Evolutionary conservation across 495 filamentous ascomycete genomes (phyloP), one percentile per base, ranked within the genome.

Genomic region (Aspergillus indologenus): DNA sequence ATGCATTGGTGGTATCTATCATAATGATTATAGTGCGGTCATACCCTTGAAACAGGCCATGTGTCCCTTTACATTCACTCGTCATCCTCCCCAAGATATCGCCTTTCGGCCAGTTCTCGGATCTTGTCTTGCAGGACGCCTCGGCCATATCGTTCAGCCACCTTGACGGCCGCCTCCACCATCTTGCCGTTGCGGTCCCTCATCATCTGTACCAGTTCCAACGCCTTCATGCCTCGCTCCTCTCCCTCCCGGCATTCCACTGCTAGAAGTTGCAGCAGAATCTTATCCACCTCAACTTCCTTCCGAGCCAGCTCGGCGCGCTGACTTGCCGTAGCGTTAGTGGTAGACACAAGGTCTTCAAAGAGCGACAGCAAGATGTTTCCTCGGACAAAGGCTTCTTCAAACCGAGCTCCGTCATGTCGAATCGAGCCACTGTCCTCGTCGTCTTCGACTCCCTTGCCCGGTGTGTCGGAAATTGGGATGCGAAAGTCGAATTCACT

Each of bases 401-500:
- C 90, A 22, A 96, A 81, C 11, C 63, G 73, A 8, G 71, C 64
- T 14, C 74, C 72, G 8, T 77, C 74, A 45, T 75, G 71, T 34
- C 67, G 64, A 1, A 72, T 66, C 4, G 71, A 65, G 11, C 68
- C 58, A n/a, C 70, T 69, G 43, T 75, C 68, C 58, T 79, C 74
- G 14, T 68, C 65, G 53, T 80, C 71, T 53, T 72, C 64, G 15
- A 70, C 55, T 43, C 66, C 61, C 57, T 73, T 73, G 17, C 64
- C 73, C 5, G 71, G 62, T 48, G 75, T 73, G 2, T 81, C 83
- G 6, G 86, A 84, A 44, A 96, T 75, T 1, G 94, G 94, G 21
- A 98, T 83, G 47, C 85, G 81, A 76, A 98, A 96, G 44, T 93
- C 91, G 66, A 98, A 98, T 72, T 98, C 94, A 59, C 85, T 90